A percentile compares a stretch with the other conserved stretches of the same genome.
Conservation (phyloP, 768 basidiomycete genomes). For the Calocybe gangraenosa region DNA sequence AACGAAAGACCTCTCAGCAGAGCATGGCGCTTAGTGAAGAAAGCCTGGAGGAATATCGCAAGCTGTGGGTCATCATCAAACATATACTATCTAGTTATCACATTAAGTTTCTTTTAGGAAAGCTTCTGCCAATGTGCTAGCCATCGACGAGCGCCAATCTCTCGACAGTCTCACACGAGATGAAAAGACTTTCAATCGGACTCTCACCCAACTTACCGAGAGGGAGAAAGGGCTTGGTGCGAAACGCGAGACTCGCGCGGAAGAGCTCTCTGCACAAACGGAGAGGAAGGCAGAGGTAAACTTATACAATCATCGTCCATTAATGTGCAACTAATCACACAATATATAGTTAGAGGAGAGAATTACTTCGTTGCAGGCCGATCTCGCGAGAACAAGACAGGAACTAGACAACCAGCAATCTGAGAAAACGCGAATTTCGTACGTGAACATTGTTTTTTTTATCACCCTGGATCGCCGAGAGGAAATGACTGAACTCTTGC, state of each 20-base stretch:
- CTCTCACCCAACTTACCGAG: constrained; percentile 62
- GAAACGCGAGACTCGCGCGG: constrained; percentile 49
- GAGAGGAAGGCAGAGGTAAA: constrained; percentile 59
- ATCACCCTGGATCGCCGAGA: too few relatives aligned
- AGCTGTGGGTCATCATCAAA: constrained; percentile 49
- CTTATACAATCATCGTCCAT: background rate
- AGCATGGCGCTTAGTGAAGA: constrained; percentile 80
- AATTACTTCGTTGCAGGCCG: constrained; percentile 48
- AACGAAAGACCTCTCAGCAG: constrained; percentile 64
- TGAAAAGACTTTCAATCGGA: constrained; percentile 67
- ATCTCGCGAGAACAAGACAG: constrained; percentile 63
- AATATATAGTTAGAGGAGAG: constrained; percentile 54
- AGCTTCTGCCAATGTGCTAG: constrained; percentile 70
- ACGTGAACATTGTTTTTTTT: constrained; percentile 29
- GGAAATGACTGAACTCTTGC: background rate
- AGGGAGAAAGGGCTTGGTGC: constrained; percentile 62
- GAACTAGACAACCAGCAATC: constrained; percentile 84
- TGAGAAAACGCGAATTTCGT: constrained; percentile 80
- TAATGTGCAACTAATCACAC: background rate
- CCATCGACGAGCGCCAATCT: constrained; percentile 83
- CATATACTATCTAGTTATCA: background rate
- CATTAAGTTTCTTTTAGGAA: constrained; percentile 46
- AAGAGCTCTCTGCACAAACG: constrained; percentile 47
- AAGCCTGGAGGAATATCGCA: constrained; percentile 82
- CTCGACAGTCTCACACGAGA: constrained; percentile 80